A percentile compares a stretch with the other conserved stretches of the same genome.
phyloP scores from a whole-genome alignment of 2,329 filamentous ascomycete species.

The Verticillium nubilum region DNA sequence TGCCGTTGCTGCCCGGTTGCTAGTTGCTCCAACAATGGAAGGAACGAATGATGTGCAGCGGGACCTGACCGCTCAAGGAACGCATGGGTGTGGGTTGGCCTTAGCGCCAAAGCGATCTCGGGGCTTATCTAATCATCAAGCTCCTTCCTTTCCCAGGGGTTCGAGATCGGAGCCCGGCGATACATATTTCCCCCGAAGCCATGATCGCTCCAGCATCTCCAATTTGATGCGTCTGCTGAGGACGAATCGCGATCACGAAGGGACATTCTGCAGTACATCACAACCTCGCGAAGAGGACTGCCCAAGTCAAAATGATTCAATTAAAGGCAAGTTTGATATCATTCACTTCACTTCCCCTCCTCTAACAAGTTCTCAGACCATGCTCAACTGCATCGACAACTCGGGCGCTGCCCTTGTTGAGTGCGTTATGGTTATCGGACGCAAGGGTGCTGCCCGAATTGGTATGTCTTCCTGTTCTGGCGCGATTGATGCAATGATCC shows the following conservation, averaged over 20 bases:
- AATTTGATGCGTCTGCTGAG: neutral
- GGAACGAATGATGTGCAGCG: neutral
- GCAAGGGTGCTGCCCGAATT: slow-evolving; percentile 82
- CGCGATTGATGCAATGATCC: neutral
- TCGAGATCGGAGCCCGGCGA: neutral
- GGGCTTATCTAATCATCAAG: neutral
- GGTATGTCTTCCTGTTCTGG: slow-evolving; percentile 51
- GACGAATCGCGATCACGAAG: slow-evolving; percentile 3
- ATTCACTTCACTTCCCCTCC: accelerated
- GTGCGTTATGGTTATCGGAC: slow-evolving; percentile 87
- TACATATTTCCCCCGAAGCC: neutral
- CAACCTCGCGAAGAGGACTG: slow-evolving; percentile 9
- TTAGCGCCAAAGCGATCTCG: neutral
- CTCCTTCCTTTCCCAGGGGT: too few relatives aligned
- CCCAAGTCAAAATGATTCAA: slow-evolving; percentile 73
- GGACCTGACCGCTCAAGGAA: neutral
- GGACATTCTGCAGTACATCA: neutral
- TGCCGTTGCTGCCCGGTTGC: neutral
- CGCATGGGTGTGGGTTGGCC: neutral
- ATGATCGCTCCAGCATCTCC: neutral
- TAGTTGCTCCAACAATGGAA: neutral
- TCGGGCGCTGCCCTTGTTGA: slow-evolving; percentile 96
- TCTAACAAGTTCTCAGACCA: slow-evolving; percentile 54
- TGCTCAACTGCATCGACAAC: slow-evolving; percentile 99
- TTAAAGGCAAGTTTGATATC: slow-evolving; percentile 57